Percentiles rank a stretch among this genome's conserved stretches.
Evolutionary conservation across 2,329 filamentous ascomycete genomes (phyloP).

Genomic region (Diaporthe helianthi): DNA sequence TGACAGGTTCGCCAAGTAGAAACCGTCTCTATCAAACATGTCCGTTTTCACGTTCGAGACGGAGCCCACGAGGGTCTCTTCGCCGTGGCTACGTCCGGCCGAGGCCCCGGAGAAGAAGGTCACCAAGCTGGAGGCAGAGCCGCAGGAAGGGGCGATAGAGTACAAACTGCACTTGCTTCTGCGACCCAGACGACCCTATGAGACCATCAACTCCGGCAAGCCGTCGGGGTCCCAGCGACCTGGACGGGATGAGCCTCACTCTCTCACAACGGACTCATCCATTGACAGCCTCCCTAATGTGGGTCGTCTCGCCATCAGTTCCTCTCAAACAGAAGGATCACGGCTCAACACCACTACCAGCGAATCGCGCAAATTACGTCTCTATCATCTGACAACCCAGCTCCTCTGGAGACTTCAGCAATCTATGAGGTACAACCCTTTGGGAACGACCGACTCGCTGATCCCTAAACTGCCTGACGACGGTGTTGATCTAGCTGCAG

Average conservation of each 20-base stretch:
- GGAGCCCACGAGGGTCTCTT: conserved; percentile 85
- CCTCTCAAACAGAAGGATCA: conserved; percentile 2
- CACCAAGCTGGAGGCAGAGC: conserved; percentile 84
- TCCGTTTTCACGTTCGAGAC: conserved; percentile 96
- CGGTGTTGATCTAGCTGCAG: conserved; percentile 52
- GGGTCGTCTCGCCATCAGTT: conserved; percentile 40
- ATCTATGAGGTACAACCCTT: conserved; percentile 73
- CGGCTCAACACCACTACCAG: conserved; percentile 46
- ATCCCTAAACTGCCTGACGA: conserved; percentile 78
- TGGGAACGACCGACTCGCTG: conserved; percentile 61
- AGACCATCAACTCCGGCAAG: conserved; percentile 68
- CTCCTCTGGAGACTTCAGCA: conserved; percentile 94
- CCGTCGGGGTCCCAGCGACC: conserved; percentile 27
- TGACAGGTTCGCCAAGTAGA: not conserved
- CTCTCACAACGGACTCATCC: not conserved
- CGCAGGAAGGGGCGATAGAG: conserved; percentile 92
- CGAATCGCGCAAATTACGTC: conserved; percentile 79
- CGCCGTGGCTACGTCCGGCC: conserved; percentile 79
- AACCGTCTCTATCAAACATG: conserved; percentile 65
- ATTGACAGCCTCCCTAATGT: conserved; percentile 32
- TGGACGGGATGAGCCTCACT: conserved; percentile 3
- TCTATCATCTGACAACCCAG: conserved; percentile 94
- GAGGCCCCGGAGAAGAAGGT: conserved; percentile 55
- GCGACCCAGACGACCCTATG: conserved; percentile 73
- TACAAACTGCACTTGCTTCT: conserved; percentile 94